Evolutionary conservation across 805 yeast species (phyloP), one percentile per base, ranked within the genome.

Genomic region (Yarrowia sp.): DNA sequence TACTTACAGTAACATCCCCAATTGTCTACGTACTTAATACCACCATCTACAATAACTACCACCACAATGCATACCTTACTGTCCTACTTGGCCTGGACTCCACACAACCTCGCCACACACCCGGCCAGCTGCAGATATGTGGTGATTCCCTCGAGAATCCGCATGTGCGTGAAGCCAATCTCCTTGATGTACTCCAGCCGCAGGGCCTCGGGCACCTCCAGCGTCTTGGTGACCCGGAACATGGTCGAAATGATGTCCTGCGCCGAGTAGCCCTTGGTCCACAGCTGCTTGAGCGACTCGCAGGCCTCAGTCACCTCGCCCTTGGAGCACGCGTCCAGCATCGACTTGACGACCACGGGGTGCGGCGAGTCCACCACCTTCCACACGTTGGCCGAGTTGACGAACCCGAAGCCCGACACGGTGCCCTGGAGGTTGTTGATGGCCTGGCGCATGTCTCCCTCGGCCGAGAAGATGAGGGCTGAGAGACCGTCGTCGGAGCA

Each of bases 401-500:
- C 97, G 62, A 88, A 80, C 3, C 88, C 92, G 75, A 92, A 92
- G 1, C 99, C 99, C 0, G 97, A 90, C 31, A 86, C 93, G 0
- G 97, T 91, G 69, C 96, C 86, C 72, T 94, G 99, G 63, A 94
- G 73, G 73, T 94, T 94, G 71, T 94, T 94, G 51, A 94, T 82
- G 0, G 98, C 99, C 74, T 94, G 99, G 73, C 99, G 84, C 99
- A 94, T 93, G 72, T 94, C 99, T 64, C 99, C 99, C 71, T 94
- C 99, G 0, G 97, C 96, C 0, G 97, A 87, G 75, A 94, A 94
- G 14, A 94, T 84, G 63, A 94, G 80, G 0, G 99, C 98, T 67
- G 90, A 90, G 33, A 94, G 75, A 0, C 99, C 99, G 72, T 90
- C 97, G 65, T 90, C 88, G 16, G 92, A 84, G 73, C 83, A 88